Evolutionary conservation across 2,329 filamentous ascomycete genomes (phyloP).

Genomic region (Xylariaceae sp.): DNA sequence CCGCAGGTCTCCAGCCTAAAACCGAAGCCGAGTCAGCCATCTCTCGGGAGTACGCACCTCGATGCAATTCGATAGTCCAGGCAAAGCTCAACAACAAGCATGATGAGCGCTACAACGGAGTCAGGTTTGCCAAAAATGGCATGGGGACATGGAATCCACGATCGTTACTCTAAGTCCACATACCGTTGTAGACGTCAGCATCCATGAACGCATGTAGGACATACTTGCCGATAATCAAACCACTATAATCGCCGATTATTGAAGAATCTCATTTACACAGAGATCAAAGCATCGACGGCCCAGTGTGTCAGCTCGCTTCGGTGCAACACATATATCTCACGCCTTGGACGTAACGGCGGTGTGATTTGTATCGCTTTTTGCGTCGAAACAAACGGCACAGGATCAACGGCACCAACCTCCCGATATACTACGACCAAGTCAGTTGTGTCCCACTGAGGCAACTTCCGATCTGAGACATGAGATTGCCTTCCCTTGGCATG

Average conservation of each 20-base stretch:
- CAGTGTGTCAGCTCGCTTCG: background rate
- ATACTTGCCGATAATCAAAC: too few relatives aligned
- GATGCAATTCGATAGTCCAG: background rate
- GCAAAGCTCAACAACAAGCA: background rate
- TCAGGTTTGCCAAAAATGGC: background rate
- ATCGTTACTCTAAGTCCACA: background rate
- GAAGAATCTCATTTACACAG: too few relatives aligned
- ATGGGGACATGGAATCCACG: background rate
- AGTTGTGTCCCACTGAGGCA: background rate
- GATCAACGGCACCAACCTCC: constrained; percentile 8
- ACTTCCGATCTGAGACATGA: constrained; percentile 6
- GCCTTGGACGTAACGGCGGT: too few relatives aligned
- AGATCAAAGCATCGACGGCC: background rate
- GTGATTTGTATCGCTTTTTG: too few relatives aligned
- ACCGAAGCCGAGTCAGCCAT: background rate
- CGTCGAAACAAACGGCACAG: background rate
- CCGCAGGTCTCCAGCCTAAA: background rate
- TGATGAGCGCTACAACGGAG: background rate
- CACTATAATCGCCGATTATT: too few relatives aligned
- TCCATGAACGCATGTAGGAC: too few relatives aligned
- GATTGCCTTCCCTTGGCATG: background rate
- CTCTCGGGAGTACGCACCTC: background rate
- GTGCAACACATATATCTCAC: constrained; percentile 3
- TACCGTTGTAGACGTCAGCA: background rate
- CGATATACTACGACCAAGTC: constrained; percentile 9